Evolutionary conservation across 495 filamentous ascomycete genomes (phyloP), one percentile per base, ranked within the genome.

Genomic region (Neurospora hispaniola): DNA sequence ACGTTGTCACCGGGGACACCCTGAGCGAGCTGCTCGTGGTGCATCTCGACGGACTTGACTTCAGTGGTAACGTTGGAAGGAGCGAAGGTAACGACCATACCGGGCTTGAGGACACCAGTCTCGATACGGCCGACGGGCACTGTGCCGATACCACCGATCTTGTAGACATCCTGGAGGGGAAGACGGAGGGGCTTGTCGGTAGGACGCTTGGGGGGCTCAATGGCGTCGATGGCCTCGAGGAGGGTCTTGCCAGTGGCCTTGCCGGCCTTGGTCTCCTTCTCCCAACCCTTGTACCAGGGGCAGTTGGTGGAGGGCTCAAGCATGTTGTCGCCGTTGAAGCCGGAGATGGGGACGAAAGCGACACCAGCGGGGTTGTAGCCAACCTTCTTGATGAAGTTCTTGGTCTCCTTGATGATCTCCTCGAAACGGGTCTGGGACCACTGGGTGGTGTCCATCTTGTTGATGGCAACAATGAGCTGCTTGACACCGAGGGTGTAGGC

Each of bases 331-430:
- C 96, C 96, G 90, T 99, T 92, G 93, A 99, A 99, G 82, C 96
- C 96, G 79, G 96, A 98, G 92, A 99, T 98, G 80, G 96, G 96
- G 82, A 99, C 96, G 89, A 99, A 99, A 75, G 96, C 90, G 84
- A 98, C 94, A 78, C 84, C 82, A 92, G 97, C 98, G 86, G 96
- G 96, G 91, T 98, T 98, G 93, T 94, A 99, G 85, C 96, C 96
- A 85, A 99, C 96, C 93, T 99, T 99, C 95, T 98, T 99, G 92
- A 99, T 99, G 90, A 99, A 99, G 90, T 91, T 93, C 89, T 94
- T 95, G 78, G 94, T 97, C 90, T 99, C 96, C 92, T 98, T 98
- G 89, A 99, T 93, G 84, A 99, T 99, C 85, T 99, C 96, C 81
- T 96, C 88, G 93, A 88, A 99, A 85, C 96, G 95, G 72, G 90